These are phyloP conservation scores for Crotalaria pallida DNA, from an alignment of 306 rosid species.

Conservation along the genomic window DNA sequence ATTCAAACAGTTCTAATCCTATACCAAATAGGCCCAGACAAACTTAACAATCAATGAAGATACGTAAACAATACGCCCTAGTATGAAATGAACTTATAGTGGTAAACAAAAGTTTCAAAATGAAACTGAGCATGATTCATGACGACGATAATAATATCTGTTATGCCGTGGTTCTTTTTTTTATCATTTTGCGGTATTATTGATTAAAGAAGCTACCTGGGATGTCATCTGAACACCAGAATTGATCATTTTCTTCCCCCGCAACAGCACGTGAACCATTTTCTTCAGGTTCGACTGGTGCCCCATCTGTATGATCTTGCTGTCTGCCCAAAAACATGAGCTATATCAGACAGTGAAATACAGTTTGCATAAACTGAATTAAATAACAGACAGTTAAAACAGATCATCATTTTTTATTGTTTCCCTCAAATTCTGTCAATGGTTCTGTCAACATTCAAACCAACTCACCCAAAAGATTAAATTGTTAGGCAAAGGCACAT, in stretches of 20 bases:
- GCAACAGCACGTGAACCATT: slow-evolving; percentile 36
- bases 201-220: slow-evolving; percentile 52
- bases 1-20: background rate
- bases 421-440: background rate
- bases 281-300: slow-evolving; percentile 43
- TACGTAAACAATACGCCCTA: background rate
- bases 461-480: background rate
- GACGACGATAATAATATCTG: background rate
- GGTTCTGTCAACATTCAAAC: background rate
- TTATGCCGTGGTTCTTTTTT: background rate
- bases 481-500: background rate
- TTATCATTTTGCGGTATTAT: background rate
- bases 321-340: slow-evolving; percentile 43
- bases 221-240: slow-evolving; percentile 77
- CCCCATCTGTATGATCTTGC: slow-evolving; percentile 61
- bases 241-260: slow-evolving; percentile 65
- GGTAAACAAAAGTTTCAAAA: background rate
- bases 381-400: background rate
- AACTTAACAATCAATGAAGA: background rate
- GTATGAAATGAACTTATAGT: background rate
- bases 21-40: background rate
- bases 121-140: background rate
- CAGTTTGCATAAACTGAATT: slow-evolving; percentile 21
- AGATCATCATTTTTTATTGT: background rate
- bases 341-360: slow-evolving; percentile 3